Evolutionary conservation across 441 rosid species (phyloP).

Genomic region (Croton setiger): DNA sequence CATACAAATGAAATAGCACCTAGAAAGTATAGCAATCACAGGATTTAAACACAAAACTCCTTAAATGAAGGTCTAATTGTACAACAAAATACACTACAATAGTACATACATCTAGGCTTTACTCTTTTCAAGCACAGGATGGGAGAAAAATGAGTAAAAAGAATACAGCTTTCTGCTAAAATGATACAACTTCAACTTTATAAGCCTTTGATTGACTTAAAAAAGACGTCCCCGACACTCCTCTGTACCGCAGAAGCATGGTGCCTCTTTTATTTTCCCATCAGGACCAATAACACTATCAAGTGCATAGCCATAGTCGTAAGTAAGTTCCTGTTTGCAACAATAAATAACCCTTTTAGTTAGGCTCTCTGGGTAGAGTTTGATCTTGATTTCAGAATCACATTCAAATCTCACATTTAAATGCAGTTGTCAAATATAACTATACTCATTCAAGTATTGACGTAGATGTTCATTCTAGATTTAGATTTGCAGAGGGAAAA

Average conservation of each 20-base stretch:
- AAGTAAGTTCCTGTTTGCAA: background rate
- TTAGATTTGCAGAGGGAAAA: too few relatives aligned
- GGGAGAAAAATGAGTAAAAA: background rate
- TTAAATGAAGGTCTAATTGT: background rate
- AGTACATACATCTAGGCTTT: background rate
- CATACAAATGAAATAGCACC: background rate
- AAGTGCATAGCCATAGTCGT: constrained; percentile 1
- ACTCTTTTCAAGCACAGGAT: background rate
- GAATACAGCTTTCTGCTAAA: background rate
- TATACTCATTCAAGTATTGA: background rate
- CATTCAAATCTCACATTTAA: too few relatives aligned
- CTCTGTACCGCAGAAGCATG: background rate
- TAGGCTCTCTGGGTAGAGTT: too few relatives aligned
- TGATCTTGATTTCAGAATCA: too few relatives aligned
- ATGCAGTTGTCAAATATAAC: too few relatives aligned
- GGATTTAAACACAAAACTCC: background rate
- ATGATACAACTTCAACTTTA: background rate
- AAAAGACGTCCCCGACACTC: background rate
- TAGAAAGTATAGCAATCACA: background rate
- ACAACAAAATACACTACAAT: background rate
- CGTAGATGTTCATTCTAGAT: too few relatives aligned
- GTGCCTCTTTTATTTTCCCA: background rate
- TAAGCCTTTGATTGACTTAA: background rate
- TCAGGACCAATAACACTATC: constrained; percentile 6
- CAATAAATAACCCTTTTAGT: background rate